Base-by-base conservation (phyloP, 176 grass and related monocot genomes). In the Miscanthus lutarioriparius region DNA sequence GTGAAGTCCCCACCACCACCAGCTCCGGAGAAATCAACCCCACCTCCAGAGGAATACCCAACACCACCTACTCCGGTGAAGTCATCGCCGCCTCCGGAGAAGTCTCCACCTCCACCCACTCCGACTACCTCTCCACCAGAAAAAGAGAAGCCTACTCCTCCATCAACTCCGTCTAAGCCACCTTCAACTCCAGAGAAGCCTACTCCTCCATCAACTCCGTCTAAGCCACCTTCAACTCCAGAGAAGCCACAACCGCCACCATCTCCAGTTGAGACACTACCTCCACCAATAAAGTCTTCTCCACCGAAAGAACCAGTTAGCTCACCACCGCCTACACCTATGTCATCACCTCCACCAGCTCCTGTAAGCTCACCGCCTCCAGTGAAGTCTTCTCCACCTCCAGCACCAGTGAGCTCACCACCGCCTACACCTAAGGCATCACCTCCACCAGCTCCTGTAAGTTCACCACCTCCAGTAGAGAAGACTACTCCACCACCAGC, bases 181-280 rank as follows among this genome's bases (percentile, higher is more conserved):
- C 45, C 70, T 15, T 48, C 85, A 51, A 33, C 69, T 65, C 76
- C 13, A 14, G 53, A 64, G 23, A 41, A 78, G 10, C 76, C 59
- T 6, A 64, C 83, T 3, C 7, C 70, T 11, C 35, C 74, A 63
- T 37, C 86, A 14, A 4, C 38, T 53, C 68, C 41, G 0, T 15
- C 40, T 2, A 22, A 26, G 10, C 67, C 77, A 59, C 45, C 70
- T 16, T 48, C 85, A 53, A 35, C 70, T 71, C 75, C 10, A 17
- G 64, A 61, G 22, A 37, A 76, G 8, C 74, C 54, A 2, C 13
- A 74, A 69, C 63, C 75, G 25, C 41, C 54, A 8, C 32, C n/a
- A 71, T 47, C 43, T 19, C 41, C 45, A 1, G 15, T 16, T 2
- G 38, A 32, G 44, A 23, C 23, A 15, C 36, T 27, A 30, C 65